Conservation (phyloP, 352 stramenopile species). For the Pythium oligandrum region DNA sequence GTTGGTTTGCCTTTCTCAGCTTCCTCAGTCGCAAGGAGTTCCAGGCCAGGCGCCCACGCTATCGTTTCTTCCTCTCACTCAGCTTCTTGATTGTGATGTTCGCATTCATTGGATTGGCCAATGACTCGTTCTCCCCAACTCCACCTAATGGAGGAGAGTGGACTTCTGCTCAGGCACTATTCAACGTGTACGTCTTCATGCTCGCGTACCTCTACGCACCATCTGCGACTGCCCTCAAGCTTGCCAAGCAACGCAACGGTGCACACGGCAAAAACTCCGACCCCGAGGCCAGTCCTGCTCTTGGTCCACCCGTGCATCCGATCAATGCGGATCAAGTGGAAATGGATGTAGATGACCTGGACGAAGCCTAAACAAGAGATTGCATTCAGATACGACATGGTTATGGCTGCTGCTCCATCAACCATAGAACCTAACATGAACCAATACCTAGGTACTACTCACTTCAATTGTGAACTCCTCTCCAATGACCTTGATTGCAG, state of each 20-base stretch:
- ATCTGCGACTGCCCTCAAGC: constrained; percentile 30
- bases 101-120: constrained; percentile 35
- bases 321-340: constrained; percentile 4
- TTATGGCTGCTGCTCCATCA: too few species aligned
- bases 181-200: constrained; percentile 58
- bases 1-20: constrained; percentile 39
- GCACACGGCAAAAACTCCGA: constrained; percentile 12
- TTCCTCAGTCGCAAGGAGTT: constrained; percentile 38
- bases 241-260: constrained; percentile 18
- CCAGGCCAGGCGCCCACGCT: constrained; percentile 34
- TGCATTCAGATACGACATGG: too few species aligned
- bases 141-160: constrained; percentile 40
- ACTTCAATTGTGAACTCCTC: background rate
- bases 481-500: constrained; percentile 31
- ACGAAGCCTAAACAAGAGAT: background rate
- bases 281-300: constrained; percentile 20
- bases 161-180: constrained; percentile 45
- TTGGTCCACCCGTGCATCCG: constrained; percentile 1
- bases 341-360: constrained; percentile 6
- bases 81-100: constrained; percentile 47
- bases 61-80: constrained; percentile 41
- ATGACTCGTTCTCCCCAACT: constrained; percentile 36
- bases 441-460: too few species aligned
- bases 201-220: constrained; percentile 55
- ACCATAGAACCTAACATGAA: too few species aligned